Base-by-base conservation (phyloP, 306 rosid genomes). In the Acmispon strigosus region DNA sequence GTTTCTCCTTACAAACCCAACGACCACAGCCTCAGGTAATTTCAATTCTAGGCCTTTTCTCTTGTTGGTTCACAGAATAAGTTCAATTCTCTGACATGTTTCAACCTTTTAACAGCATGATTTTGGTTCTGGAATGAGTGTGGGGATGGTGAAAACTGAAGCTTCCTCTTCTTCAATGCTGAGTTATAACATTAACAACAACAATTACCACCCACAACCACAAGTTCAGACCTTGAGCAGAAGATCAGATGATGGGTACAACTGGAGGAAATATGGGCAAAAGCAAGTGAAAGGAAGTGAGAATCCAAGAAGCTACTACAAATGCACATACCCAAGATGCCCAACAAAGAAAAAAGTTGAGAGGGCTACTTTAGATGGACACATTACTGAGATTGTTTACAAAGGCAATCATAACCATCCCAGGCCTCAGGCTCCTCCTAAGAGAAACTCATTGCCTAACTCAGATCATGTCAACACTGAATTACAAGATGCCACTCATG, bases 211-310 rank as follows among this genome's bases (percentile, higher is more conserved):
- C 2, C 89, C 79, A 10, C 90, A 77, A 10, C n/a, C n/a, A n/a
- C 90, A 77, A 41, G 41, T 76, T 62, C 97, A 89, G 64, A 72
- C 71, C 32, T 53, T 84, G 15, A 95, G 78, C 76, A 84, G 78
- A 75, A 87, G 84, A 17, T 95, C 99, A 43, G 97, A 89, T 57
- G 99, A 94, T 76, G 99, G 99, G 1, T 91, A 84, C 80, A 94
- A 91, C 65, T 94, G 99, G 99, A 89, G 99, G 62, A 94, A 94
- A 76, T 94, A 94, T 83, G 99, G 99, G 19, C 97, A 94, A 72
- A 94, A 94, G 69, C 92, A 91, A 77, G 99, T 94, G 49, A 94
- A 94, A 79, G 99, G 99, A 73, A 94, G 99, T 27, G 97, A 94
- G 66, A 94, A 94, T 73, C 99, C 99, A 14, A 89, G 99, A 66